These are phyloP conservation scores for Castanea mollissima DNA, from an alignment of 306 rosid species.

Conservation along the genomic window DNA sequence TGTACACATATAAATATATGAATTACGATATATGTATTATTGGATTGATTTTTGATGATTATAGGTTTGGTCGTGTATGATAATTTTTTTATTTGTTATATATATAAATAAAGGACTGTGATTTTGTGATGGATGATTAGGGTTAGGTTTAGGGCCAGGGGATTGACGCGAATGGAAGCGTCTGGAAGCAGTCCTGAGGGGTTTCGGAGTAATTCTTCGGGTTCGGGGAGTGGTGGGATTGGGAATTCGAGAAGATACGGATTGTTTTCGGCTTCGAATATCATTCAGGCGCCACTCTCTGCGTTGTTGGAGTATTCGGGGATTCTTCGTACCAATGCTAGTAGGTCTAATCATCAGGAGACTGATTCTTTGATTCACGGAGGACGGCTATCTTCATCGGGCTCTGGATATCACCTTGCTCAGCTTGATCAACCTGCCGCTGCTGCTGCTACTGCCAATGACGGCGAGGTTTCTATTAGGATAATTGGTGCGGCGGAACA, in stretches of 20 bases:
- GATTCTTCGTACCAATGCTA: slow-evolving; percentile 51
- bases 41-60: slow-evolving; percentile 14
- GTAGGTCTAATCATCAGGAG: slow-evolving; percentile 55
- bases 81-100: not conserved
- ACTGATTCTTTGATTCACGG: slow-evolving; percentile 33
- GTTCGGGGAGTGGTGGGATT: too few species aligned
- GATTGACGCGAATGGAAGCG: slow-evolving; percentile 11
- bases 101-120: too few species aligned
- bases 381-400: slow-evolving; percentile 28
- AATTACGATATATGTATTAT: not conserved
- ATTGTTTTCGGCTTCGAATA: slow-evolving; percentile 50
- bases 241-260: slow-evolving; percentile 45
- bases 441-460: slow-evolving; percentile 17
- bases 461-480: slow-evolving; percentile 87
- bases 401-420: slow-evolving; percentile 30
- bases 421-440: slow-evolving; percentile 36
- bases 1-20: not conserved
- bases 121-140: not conserved
- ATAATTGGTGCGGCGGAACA: slow-evolving; percentile 72
- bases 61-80: not conserved
- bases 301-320: slow-evolving; percentile 74
- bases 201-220: too few species aligned
- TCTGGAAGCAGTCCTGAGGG: too few species aligned
- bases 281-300: slow-evolving; percentile 81
- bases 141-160: slow-evolving; percentile 54